A percentile compares a stretch with the other conserved stretches of the same genome.
Conservation (phyloP, 129 eudicot species). For the Artemisia tridentata region DNA sequence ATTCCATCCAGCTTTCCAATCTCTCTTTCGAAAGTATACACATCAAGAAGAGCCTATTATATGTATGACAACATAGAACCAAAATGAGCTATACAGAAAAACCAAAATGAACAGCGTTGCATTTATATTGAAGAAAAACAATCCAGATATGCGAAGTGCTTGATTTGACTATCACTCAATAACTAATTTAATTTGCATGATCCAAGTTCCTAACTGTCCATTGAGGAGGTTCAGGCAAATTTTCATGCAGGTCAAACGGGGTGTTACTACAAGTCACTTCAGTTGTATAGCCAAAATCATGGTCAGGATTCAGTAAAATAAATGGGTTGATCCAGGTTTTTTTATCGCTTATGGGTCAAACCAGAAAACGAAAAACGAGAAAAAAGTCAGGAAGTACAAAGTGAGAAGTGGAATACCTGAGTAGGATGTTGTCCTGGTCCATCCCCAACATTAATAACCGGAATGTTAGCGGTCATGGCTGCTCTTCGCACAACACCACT, state of each 20-base stretch:
- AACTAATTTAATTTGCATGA: too few relatives aligned
- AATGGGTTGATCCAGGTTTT: too few relatives aligned
- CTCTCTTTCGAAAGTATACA: conserved; percentile 92
- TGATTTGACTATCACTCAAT: too few relatives aligned
- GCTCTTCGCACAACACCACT: conserved; percentile 99
- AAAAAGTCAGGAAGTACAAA: too few relatives aligned
- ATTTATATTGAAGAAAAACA: neutral
- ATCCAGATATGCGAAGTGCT: neutral
- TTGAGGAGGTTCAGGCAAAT: too few relatives aligned
- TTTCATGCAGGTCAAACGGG: too few relatives aligned
- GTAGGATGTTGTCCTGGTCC: conserved; percentile 99
- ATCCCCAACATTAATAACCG: conserved; percentile 96
- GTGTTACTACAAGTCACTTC: too few relatives aligned
- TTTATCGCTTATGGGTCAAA: too few relatives aligned
- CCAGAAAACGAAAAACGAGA: too few relatives aligned
- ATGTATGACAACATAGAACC: conserved; percentile 8
- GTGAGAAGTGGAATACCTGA: conserved; percentile 48
- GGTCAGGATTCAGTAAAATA: too few relatives aligned
- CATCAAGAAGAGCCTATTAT: conserved; percentile 88
- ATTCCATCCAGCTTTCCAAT: conserved; percentile 91
- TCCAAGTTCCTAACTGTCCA: too few relatives aligned
- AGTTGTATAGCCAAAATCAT: too few relatives aligned
- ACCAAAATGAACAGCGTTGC: neutral
- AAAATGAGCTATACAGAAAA: neutral
- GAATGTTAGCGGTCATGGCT: conserved; percentile 79